Evolutionary conservation across 2,329 filamentous ascomycete genomes (phyloP), one percentile per base, ranked within the genome.

Genomic region (Colletotrichum agaves): DNA sequence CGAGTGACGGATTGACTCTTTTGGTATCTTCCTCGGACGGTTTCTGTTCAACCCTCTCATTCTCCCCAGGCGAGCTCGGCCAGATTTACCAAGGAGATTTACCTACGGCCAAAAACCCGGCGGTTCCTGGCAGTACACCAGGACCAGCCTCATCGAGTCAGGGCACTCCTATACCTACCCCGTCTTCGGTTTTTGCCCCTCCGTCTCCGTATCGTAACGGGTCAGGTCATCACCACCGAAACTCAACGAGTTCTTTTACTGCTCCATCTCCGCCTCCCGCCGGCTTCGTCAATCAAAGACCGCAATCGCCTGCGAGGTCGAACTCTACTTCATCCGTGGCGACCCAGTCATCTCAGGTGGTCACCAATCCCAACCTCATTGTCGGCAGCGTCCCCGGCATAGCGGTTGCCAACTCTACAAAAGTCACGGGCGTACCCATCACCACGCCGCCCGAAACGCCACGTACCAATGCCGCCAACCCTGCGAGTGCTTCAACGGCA

Each of bases 1-100:
- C 84, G 49, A 84, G 77, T 59, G 84, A 87, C 65, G 85, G 85
- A 37, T 73, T 79, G 33, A 84, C 83, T 1, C 83, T 99, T 21
- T 85, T 99, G 56, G 97, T 99, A 82, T 96, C 94, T n/a, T 99
- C 96, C 0, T 98, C 96, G 0, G 96, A 99, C 78, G 96, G 96
- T 0, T 99, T 98, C 82, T 99, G 96, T 78, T 99, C 96, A 0
- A 91, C 93, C 0, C 83, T 99, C 5, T 92, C 94, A 0, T 99
- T 99, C 75, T 80, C 88, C 1, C 83, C 91, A 2, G 93, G 93
- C 8, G 96, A 99, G 78, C 83, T 99, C 1, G 96, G 96, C 12
- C 90, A 95, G 71, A 81, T 89, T 5, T 97, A 97, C 77, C 90
- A 89, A 8, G 91, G 90, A 35, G 89, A 93, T 58, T 77, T 90